Percentiles rank a stretch among this genome's conserved stretches.
Evolutionary conservation across 208 protist species (phyloP).

Genomic region (Leptomonas pyrrhocoris): DNA sequence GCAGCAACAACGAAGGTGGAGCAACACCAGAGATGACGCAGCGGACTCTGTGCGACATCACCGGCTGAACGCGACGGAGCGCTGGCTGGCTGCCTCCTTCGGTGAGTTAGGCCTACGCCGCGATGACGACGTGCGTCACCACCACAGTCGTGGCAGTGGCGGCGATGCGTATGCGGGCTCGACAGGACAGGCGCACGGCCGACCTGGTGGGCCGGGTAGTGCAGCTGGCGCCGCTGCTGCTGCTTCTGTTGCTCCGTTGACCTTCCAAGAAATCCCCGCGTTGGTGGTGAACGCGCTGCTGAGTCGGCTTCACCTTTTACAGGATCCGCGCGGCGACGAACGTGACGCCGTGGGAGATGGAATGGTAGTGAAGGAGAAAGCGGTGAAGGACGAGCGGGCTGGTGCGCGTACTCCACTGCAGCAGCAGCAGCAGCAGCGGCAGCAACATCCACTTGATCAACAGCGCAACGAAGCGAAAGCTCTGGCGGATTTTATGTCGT

Average conservation of each 20-base stretch:
- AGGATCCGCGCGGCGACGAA: background rate
- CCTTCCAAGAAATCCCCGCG: conserved; percentile 30
- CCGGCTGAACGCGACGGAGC: conserved; percentile 6
- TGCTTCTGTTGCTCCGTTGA: background rate
- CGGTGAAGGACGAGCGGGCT: background rate
- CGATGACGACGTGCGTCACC: no score
- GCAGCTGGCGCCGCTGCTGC: no score
- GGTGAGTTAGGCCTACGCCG: conserved; percentile 7
- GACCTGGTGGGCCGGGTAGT: background rate
- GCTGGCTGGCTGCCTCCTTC: conserved; percentile 28
- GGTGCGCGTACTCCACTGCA: background rate
- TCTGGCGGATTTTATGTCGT: conserved; percentile 24
- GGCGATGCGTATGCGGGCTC: no score
- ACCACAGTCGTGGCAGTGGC: no score
- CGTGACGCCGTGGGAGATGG: no score
- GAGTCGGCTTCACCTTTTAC: conserved; percentile 11
- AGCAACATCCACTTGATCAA: background rate
- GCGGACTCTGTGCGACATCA: no score
- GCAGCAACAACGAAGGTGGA: no score
- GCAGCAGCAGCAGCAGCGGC: background rate
- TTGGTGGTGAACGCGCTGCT: conserved; percentile 32
- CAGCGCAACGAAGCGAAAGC: conserved; percentile 30
- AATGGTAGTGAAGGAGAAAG: background rate
- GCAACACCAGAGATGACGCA: no score
- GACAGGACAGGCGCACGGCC: background rate